Percentiles rank a stretch among this genome's conserved stretches.
phyloP scores from a whole-genome alignment of 371 early-diverging fungal species.

The Lichtheimia corymbifera region DNA sequence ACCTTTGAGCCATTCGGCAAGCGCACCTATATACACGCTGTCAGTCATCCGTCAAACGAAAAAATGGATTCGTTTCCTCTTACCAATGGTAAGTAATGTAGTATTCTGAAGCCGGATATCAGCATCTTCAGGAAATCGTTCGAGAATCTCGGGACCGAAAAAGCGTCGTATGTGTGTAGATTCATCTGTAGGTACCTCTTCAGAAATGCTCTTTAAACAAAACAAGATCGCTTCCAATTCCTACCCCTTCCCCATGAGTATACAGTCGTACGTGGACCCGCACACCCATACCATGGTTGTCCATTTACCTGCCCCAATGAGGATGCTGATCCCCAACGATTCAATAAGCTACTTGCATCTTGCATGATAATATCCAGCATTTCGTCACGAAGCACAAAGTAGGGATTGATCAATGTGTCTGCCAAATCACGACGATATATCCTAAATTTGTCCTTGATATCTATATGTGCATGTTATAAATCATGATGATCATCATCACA shows the following conservation, averaged over 20 bases:
- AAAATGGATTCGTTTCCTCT: background rate
- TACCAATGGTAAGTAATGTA: conserved; percentile 53
- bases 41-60: background rate
- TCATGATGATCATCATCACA: background rate
- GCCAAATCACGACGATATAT: conserved; percentile 74
- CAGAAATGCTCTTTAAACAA: conserved; percentile 69
- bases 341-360: conserved; percentile 43
- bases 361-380: conserved; percentile 63
- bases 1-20: conserved; percentile 72
- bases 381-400: conserved; percentile 67
- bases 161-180: conserved; percentile 55
- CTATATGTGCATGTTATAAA: conserved; percentile 22
- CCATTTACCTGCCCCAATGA: no score
- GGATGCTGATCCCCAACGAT: conserved; percentile 23
- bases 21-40: conserved; percentile 49
- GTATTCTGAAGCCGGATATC: conserved; percentile 52
- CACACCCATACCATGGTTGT: no score
- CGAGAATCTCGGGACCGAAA: conserved; percentile 62
- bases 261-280: background rate
- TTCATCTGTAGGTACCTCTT: conserved; percentile 64
- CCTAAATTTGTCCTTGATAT: conserved; percentile 63
- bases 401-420: conserved; percentile 74
- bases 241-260: conserved; percentile 14
- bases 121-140: conserved; percentile 40
- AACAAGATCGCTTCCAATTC: conserved; percentile 66